A percentile compares a stretch with the other conserved stretches of the same genome.
Conservation (phyloP, 164 flowering plant genomes). For the Hamamelis virginiana region DNA sequence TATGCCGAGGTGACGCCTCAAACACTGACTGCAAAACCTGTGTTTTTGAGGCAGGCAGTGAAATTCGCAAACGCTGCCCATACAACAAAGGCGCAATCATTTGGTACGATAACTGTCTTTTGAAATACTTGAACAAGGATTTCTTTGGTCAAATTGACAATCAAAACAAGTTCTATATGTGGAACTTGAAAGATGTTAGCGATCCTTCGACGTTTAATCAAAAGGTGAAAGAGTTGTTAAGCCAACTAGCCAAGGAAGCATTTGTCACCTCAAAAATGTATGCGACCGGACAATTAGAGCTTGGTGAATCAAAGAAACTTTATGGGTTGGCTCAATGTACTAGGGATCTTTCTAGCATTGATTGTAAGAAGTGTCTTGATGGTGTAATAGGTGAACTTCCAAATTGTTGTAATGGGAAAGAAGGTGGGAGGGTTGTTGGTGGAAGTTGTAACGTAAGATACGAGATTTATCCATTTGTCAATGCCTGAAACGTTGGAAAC, state of each 20-base stretch:
- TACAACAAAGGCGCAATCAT: conserved; percentile 18
- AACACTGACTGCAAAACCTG: conserved; percentile 16
- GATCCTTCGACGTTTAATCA: conserved; percentile 17
- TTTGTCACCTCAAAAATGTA: not conserved
- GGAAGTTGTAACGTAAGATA: conserved; percentile 24
- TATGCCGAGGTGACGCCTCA: conserved; percentile 29
- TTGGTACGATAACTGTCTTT: conserved; percentile 32
- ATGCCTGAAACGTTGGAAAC: not conserved
- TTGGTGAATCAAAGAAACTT: conserved; percentile 4
- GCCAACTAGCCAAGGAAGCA: conserved; percentile 8
- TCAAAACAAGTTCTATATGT: conserved; percentile 16
- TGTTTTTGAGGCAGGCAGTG: conserved; percentile 9
- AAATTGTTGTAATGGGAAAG: conserved; percentile 24
- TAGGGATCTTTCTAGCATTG: conserved; percentile 20
- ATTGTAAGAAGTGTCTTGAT: conserved; percentile 28
- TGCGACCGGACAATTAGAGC: conserved; percentile 20
- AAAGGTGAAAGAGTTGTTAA: conserved; percentile 17
- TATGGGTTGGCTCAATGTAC: conserved; percentile 34
- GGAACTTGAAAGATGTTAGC: conserved; percentile 5
- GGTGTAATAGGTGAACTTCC: conserved; percentile 12
- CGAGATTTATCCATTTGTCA: conserved; percentile 23
- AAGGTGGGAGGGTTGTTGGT: conserved; percentile 25
- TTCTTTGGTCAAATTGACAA: conserved; percentile 27
- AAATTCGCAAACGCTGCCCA: conserved; percentile 17
- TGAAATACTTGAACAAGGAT: conserved; percentile 17